Base-by-base conservation (phyloP, 371 early-diverging fungal genomes). In the Homolaphlyctis polyrhiza region DNA sequence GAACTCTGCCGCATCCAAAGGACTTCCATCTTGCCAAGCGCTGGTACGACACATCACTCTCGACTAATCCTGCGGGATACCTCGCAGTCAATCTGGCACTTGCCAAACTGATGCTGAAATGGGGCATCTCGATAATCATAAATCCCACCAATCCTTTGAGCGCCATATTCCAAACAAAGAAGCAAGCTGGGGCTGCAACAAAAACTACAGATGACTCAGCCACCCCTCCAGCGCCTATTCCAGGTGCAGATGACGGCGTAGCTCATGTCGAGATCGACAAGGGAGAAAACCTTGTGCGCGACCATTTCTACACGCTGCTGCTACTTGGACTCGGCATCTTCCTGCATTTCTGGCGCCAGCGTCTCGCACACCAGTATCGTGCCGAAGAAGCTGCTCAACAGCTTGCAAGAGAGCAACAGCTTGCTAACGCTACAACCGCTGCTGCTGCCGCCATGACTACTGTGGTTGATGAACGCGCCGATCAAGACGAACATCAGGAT, bases 11-110 rank as follows among this genome's bases (percentile, higher is more conserved):
- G 21, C 13, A 39, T 21, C 45, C 23, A 16, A 43, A 88, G 80
- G 96, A 97, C 72, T 93, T 86, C 65, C 89, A 93, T 68, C 76
- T 96, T 48, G 96, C 98, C 3, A 95, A 95, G 73, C 85, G 95
- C 39, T 88, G 86, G 69, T 97, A 96, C 68, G 97, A 96, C 74
- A 71, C 66, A 55, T 81, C 93, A 14, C 70, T 93, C 3, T 72
- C 75, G 11, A 86, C 83, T 35, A 91, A 93, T 63, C 85, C 85
- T n/a, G 85, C 86, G 27, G 92, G 92, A 0, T 89, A 85, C 61
- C 71, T 97, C 11, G 91, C 94, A 0, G 89, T 90, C 6, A 84
- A 84, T n/a, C 66, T 91, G 8, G 89, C 93, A 0, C 75, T 94
- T 57, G 66, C 84, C 35, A 87, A 89, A 32, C 79, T 96, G 66